Conservation (phyloP, 1,284 basidiomycete species). For the Ustilago cynodontis region DNA sequence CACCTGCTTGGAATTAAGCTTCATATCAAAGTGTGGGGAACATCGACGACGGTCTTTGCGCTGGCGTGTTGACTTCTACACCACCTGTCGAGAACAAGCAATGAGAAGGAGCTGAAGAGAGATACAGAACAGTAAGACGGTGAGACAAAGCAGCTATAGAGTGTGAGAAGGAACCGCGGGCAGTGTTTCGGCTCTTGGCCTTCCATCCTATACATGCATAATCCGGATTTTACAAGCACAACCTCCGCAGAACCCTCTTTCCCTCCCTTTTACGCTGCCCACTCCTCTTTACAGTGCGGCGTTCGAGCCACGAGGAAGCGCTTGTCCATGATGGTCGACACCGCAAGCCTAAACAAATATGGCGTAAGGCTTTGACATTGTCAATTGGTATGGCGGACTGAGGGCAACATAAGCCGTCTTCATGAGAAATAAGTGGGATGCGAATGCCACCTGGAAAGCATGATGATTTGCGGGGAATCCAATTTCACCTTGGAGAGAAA, state of each 20-base stretch:
- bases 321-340: background rate
- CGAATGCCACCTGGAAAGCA: background rate
- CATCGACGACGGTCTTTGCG: too few relatives aligned
- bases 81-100: too few relatives aligned
- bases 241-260: background rate
- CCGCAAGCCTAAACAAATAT: background rate
- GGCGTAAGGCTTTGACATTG: background rate
- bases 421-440: background rate
- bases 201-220: constrained; percentile 1
- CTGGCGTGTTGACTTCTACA: too few relatives aligned
- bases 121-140: too few relatives aligned
- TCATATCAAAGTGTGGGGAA: background rate
- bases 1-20: background rate
- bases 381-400: background rate
- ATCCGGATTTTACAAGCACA: background rate
- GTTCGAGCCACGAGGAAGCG: background rate
- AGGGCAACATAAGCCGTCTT: background rate
- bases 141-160: too few relatives aligned
- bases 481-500: background rate
- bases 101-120: too few relatives aligned
- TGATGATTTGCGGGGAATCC: constrained; percentile 3
- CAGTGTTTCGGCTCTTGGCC: background rate
- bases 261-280: background rate
- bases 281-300: background rate
- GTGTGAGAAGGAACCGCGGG: background rate